These are phyloP conservation scores for Linum usitatissimum DNA, from an alignment of 345 rosid species.

Conservation along the genomic window DNA sequence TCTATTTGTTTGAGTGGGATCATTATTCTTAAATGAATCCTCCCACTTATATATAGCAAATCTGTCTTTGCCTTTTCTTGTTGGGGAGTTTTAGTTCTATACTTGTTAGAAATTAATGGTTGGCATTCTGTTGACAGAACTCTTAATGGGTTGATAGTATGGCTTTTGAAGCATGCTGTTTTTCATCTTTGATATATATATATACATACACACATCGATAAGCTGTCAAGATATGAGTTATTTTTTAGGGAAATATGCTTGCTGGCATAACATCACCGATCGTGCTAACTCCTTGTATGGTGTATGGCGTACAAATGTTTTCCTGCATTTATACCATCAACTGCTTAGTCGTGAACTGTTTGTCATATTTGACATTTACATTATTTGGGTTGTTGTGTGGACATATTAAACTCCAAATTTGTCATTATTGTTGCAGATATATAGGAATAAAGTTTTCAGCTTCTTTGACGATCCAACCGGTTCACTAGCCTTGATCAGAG, in stretches of 20 bases:
- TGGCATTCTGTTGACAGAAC: no score
- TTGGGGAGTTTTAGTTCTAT: not conserved
- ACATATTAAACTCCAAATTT: slow-evolving; percentile 4
- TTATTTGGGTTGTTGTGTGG: not conserved
- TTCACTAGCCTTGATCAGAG: slow-evolving; percentile 18
- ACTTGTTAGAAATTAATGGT: no score
- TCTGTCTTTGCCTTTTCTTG: not conserved
- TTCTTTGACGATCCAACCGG: slow-evolving; percentile 14
- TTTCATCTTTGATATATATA: not conserved
- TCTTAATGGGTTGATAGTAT: no score
- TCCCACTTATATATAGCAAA: no score
- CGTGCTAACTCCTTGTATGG: not conserved
- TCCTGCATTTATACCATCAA: not conserved
- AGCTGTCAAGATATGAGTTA: not conserved
- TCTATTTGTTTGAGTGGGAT: no score
- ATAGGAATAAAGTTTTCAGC: slow-evolving; percentile 14
- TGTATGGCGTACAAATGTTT: not conserved
- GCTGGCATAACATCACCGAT: not conserved
- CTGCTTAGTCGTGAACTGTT: not conserved
- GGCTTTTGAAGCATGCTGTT: no score
- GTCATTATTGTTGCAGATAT: slow-evolving; percentile 12
- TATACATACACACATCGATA: not conserved
- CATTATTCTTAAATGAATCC: no score
- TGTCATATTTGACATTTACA: not conserved
- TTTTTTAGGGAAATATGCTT: not conserved